Evolutionary conservation across 768 basidiomycete genomes (phyloP).

Genomic region (Pulveroboletus sp.): DNA sequence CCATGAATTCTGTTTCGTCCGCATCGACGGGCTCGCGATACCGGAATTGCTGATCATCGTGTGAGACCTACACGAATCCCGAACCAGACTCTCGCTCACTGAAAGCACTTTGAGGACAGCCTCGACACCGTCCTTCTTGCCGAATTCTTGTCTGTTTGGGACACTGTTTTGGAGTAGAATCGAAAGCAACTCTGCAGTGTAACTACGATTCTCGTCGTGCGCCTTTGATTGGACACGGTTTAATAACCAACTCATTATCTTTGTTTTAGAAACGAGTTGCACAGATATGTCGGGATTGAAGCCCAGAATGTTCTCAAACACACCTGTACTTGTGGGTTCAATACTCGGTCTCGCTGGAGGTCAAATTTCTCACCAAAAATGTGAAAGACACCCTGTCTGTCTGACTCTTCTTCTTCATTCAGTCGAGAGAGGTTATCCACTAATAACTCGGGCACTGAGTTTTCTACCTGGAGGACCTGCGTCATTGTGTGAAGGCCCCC

Average conservation of each 20-base stretch:
- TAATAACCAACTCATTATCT: constrained; percentile 75
- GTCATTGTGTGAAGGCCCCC: constrained; percentile 1
- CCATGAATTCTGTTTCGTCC: constrained; percentile 97
- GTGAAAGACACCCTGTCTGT: constrained; percentile 90
- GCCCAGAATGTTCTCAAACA: constrained; percentile 90
- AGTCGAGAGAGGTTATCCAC: constrained; percentile 86
- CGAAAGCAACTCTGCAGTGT: constrained; percentile 91
- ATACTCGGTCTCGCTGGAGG: background rate
- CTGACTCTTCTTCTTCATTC: constrained; percentile 90
- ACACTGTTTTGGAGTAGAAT: constrained; percentile 80
- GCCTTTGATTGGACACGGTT: constrained; percentile 66
- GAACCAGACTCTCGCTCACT: constrained; percentile 45
- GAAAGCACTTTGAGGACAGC: constrained; percentile 71
- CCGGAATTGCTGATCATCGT: constrained; percentile 70
- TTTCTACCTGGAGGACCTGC: constrained; percentile 57
- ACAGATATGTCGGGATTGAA: constrained; percentile 77
- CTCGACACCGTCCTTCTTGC: constrained; percentile 78
- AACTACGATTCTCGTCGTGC: constrained; percentile 89
- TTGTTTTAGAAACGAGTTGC: constrained; percentile 70
- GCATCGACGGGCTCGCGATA: constrained; percentile 78
- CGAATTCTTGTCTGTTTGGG: constrained; percentile 66
- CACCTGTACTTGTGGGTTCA: constrained; percentile 45
- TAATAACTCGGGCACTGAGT: constrained; percentile 82
- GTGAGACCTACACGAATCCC: constrained; percentile 11
- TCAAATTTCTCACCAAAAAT: constrained; percentile 60